phyloP scores from a whole-genome alignment of 2,329 filamentous ascomycete genomes.

The Plenodomus lindquistii region DNA sequence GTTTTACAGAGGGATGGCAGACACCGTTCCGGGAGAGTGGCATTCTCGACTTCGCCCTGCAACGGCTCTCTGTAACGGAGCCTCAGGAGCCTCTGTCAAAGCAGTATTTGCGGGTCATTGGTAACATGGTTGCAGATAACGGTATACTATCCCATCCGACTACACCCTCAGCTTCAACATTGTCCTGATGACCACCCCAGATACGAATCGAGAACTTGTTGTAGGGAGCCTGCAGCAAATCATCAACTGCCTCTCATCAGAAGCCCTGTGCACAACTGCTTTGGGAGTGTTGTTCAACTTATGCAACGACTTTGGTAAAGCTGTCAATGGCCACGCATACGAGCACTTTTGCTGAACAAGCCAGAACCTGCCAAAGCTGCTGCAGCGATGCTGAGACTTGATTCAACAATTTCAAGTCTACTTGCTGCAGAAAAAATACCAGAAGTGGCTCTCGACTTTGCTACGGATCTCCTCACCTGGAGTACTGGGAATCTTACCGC shows the following conservation, averaged over 20 bases:
- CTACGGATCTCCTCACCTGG: constrained; percentile 40
- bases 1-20: constrained; percentile 34
- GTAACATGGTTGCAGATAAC: constrained; percentile 45
- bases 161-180: neutral
- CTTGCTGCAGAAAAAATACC: constrained; percentile 32
- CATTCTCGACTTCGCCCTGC: constrained; percentile 32
- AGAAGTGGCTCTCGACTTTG: constrained; percentile 39
- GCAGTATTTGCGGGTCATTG: constrained; percentile 44
- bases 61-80: constrained; percentile 25
- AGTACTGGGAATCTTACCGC: constrained; percentile 42
- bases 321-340: neutral
- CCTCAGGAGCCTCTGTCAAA: constrained; percentile 26
- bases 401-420: constrained; percentile 31
- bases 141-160: constrained; percentile 22
- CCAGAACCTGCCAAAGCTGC: constrained; percentile 41
- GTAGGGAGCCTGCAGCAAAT: constrained; percentile 31
- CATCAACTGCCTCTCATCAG: constrained; percentile 25
- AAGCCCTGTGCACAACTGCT: constrained; percentile 32
- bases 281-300: constrained; percentile 51
- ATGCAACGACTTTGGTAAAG: constrained; percentile 46
- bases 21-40: constrained; percentile 29
- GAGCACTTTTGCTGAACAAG: constrained; percentile 7
- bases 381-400: constrained; percentile 40
- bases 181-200: constrained; percentile 27
- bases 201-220: constrained; percentile 37